Percentiles rank a stretch among this genome's conserved stretches.
phyloP scores from a whole-genome alignment of 1,284 basidiomycete species.

The Cryptococcus jaspeensis region DNA sequence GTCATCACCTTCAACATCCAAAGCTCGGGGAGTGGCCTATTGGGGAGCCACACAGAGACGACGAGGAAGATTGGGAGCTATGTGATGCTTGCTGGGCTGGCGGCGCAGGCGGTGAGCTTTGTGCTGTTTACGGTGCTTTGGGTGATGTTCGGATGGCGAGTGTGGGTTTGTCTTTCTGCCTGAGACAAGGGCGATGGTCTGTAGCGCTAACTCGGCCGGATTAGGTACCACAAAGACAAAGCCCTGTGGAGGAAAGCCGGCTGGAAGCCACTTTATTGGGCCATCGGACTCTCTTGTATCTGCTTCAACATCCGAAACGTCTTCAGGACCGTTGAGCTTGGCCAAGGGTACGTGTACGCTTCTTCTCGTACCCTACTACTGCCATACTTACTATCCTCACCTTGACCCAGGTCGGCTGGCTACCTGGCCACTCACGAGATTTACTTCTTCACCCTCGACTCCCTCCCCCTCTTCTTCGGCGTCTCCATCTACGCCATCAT shows the following conservation, averaged over 20 bases:
- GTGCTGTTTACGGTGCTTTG: slow-evolving; percentile 61
- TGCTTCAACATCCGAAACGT: slow-evolving; percentile 66
- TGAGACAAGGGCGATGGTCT: too few species aligned
- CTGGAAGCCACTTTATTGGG: slow-evolving; percentile 61
- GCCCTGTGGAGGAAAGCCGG: slow-evolving; percentile 29
- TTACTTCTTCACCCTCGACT: slow-evolving; percentile 67
- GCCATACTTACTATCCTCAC: too few species aligned
- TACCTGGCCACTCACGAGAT: slow-evolving; percentile 61
- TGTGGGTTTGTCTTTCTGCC: slow-evolving; percentile 41
- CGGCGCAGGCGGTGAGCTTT: slow-evolving; percentile 64
- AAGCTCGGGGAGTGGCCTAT: too few species aligned
- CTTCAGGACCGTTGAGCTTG: slow-evolving; percentile 65
- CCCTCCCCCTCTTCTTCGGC: slow-evolving; percentile 59
- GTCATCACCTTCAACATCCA: slow-evolving; percentile 68
- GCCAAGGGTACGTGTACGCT: slow-evolving; percentile 59
- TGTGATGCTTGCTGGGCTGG: slow-evolving; percentile 66
- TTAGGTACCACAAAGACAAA: slow-evolving; percentile 2
- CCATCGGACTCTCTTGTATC: slow-evolving; percentile 61
- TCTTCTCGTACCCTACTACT: too few species aligned
- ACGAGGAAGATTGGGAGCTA: slow-evolving; percentile 49
- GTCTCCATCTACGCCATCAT: slow-evolving; percentile 49
- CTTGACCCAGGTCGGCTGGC: too few species aligned
- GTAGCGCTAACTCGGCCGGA: background rate
- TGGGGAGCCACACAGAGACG: too few species aligned
- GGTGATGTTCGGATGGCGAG: slow-evolving; percentile 59